These are phyloP conservation scores for Collybia mongolica DNA, from an alignment of 768 basidiomycete genomes.

Conservation along the genomic window DNA sequence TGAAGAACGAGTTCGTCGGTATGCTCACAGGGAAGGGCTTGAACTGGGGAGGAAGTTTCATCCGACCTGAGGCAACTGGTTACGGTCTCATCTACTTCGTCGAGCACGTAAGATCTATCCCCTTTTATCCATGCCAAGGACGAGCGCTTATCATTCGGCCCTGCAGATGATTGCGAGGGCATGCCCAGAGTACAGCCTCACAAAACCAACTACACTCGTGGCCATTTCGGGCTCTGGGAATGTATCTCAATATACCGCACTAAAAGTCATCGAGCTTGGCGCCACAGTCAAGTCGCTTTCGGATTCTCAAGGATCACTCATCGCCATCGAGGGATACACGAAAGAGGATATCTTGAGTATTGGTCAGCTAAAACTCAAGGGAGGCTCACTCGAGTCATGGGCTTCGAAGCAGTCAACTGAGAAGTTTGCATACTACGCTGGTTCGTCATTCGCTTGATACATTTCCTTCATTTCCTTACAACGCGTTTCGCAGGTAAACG, in stretches of 20 bases:
- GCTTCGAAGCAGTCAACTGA: constrained; percentile 25
- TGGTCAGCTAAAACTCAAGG: constrained; percentile 53
- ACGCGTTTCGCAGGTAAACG: constrained; percentile 40
- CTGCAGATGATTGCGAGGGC: constrained; percentile 55
- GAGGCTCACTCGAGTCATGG: constrained; percentile 41
- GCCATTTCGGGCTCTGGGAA: constrained; percentile 70
- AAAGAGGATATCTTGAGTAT: constrained; percentile 52
- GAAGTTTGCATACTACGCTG: constrained; percentile 50
- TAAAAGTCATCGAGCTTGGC: constrained; percentile 77
- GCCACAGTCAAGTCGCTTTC: constrained; percentile 69
- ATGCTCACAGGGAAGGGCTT: constrained; percentile 73
- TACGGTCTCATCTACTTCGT: constrained; percentile 80
- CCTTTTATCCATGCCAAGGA: background rate
- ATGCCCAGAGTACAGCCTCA: constrained; percentile 55
- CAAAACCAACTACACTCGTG: constrained; percentile 45
- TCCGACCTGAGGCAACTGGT: constrained; percentile 73
- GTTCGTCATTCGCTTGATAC: constrained; percentile 17
- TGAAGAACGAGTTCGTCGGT: constrained; percentile 67
- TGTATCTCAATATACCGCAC: constrained; percentile 73
- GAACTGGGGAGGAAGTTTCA: constrained; percentile 70
- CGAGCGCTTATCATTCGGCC: background rate
- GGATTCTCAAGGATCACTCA: constrained; percentile 71
- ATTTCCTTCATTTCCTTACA: constrained; percentile 8
- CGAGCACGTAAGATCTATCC: constrained; percentile 50
- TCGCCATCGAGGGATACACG: constrained; percentile 58